phyloP scores from a whole-genome alignment of 164 flowering plant genomes.

The Berberis vulgaris region DNA sequence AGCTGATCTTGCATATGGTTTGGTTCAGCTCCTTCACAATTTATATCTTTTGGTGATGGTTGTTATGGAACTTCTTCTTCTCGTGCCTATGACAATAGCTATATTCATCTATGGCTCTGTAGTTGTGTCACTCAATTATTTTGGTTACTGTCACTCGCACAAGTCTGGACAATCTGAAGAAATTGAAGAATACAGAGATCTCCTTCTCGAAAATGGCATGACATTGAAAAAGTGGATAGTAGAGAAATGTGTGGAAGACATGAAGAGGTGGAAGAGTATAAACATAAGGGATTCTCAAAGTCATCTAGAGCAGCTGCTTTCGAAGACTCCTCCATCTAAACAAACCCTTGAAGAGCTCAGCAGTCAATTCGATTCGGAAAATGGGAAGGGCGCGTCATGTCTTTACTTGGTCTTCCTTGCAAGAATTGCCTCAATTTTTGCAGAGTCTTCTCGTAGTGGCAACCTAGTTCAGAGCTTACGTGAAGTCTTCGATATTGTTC shows the following conservation, averaged over 20 bases:
- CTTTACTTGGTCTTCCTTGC: conserved; percentile 2
- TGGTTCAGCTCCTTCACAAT: too few relatives aligned
- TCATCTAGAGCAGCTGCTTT: not conserved
- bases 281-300: not conserved
- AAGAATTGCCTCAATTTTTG: not conserved
- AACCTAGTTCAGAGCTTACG: not conserved
- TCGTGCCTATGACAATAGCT: too few relatives aligned
- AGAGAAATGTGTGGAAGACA: not conserved
- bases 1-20: too few relatives aligned
- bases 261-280: not conserved
- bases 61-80: too few relatives aligned
- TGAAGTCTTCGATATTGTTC: not conserved
- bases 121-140: too few relatives aligned
- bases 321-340: not conserved
- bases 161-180: not conserved
- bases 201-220: not conserved
- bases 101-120: too few relatives aligned
- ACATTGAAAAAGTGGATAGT: conserved; percentile 1
- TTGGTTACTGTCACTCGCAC: not conserved
- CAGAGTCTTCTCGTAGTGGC: not conserved
- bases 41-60: too few relatives aligned
- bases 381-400: conserved; percentile 1
- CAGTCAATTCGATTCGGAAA: not conserved
- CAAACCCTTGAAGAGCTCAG: not conserved
- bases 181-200: not conserved